Percentiles rank a stretch among this genome's conserved stretches.
These are phyloP conservation scores for Penicillium sp. DNA, from an alignment of 2,329 filamentous ascomycete species.

Conservation along the genomic window DNA sequence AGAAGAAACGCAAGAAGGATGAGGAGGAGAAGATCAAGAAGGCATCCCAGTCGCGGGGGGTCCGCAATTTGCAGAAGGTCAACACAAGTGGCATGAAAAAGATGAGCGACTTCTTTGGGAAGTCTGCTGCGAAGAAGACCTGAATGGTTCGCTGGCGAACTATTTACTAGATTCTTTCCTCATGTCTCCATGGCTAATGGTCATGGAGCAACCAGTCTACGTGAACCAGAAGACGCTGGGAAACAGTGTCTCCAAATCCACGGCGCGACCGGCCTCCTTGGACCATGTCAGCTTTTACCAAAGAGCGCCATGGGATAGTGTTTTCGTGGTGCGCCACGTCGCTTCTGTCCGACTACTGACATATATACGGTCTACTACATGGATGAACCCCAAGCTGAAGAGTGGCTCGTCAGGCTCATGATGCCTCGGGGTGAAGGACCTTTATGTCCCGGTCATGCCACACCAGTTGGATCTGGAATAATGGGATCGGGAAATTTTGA, in stretches of 20 bases:
- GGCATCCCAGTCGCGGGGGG: constrained; percentile 64
- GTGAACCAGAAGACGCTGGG: neutral
- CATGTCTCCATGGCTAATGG: neutral
- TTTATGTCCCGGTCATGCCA: neutral
- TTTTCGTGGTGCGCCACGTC: neutral
- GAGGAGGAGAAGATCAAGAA: constrained; percentile 86
- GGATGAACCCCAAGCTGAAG: neutral
- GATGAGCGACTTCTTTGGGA: constrained; percentile 88
- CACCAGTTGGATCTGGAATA: neutral
- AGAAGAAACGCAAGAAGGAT: constrained; percentile 80
- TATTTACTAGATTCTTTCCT: neutral
- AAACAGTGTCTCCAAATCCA: neutral
- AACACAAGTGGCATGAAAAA: constrained; percentile 95
- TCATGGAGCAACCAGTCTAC: neutral
- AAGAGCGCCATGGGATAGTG: neutral
- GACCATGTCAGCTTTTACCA: neutral
- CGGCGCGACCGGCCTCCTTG: neutral
- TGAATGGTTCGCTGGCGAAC: constrained; percentile 12
- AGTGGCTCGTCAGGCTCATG: neutral
- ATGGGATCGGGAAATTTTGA: neutral
- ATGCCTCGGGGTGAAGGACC: neutral
- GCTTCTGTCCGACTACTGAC: neutral
- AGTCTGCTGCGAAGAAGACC: constrained; percentile 43
- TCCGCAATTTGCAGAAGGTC: constrained; percentile 80
- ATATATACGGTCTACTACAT: neutral